Conservation (phyloP, 1,284 basidiomycete genomes). For the Ceratobasidium sp. region DNA sequence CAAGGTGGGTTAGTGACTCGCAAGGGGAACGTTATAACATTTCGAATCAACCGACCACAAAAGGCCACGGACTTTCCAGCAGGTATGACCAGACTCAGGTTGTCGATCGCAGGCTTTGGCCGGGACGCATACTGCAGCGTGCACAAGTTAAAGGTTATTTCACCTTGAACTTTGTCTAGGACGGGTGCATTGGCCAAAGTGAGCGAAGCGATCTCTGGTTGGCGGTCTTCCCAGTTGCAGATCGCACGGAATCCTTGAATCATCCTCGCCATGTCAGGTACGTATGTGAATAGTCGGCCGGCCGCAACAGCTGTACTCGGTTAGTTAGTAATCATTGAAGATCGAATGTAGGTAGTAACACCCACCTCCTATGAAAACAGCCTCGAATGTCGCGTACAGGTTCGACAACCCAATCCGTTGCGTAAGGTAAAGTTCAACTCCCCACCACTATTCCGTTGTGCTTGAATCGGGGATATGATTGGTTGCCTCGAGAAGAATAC, state of each 20-base stretch:
- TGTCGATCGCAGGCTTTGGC: constrained; percentile 45
- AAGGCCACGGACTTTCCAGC: constrained; percentile 48
- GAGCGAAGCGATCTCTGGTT: constrained; percentile 43
- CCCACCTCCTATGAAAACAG: constrained; percentile 49
- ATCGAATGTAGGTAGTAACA: constrained; percentile 2
- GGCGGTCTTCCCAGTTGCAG: constrained; percentile 47
- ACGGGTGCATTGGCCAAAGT: background rate
- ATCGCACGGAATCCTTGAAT: constrained; percentile 43
- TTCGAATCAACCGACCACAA: constrained; percentile 45
- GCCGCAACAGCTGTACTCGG: background rate
- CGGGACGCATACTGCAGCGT: constrained; percentile 48
- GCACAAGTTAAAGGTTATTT: constrained; percentile 44
- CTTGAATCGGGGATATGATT: background rate
- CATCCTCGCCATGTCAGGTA: constrained; percentile 48
- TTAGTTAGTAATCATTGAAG: background rate
- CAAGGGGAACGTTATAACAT: no score
- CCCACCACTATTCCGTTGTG: constrained; percentile 17
- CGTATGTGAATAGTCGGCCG: constrained; percentile 41
- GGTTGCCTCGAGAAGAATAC: constrained; percentile 37
- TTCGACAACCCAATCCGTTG: constrained; percentile 35
- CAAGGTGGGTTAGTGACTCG: no score
- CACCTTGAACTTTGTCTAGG: constrained; percentile 3
- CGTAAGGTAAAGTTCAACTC: constrained; percentile 33
- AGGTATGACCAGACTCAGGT: constrained; percentile 45
- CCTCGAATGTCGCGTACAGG: constrained; percentile 51